Conservation (phyloP, 768 basidiomycete genomes). For the Russula sp. region DNA sequence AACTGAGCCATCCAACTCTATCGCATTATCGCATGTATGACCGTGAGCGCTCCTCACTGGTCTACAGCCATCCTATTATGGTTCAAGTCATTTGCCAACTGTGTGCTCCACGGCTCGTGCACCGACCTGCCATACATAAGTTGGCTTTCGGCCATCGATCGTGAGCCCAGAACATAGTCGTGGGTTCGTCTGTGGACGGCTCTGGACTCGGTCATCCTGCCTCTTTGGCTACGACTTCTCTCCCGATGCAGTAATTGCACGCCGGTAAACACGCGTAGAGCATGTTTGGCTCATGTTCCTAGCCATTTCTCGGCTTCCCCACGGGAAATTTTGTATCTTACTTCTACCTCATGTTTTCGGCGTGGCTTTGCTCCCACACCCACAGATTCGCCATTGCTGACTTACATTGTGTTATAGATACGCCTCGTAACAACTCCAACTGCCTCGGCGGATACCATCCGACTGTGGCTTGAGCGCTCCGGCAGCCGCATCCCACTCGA, state of each 20-base stretch:
- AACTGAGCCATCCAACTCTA: constrained; percentile 13
- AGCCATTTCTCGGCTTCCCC: constrained; percentile 12
- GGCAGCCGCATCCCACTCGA: constrained; percentile 68
- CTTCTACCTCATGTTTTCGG: constrained; percentile 28
- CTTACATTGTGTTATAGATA: constrained; percentile 46
- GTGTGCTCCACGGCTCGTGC: constrained; percentile 18
- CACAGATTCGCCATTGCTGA: constrained; percentile 29
- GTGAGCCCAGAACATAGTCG: constrained; percentile 17
- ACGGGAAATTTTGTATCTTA: constrained; percentile 17
- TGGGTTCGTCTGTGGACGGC: constrained; percentile 5
- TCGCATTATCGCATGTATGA: constrained; percentile 24
- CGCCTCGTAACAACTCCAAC: constrained; percentile 68
- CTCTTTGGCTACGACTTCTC: constrained; percentile 20
- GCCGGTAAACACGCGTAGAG: constrained; percentile 9
- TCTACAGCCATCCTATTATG: constrained; percentile 8
- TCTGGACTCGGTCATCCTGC: constrained; percentile 13
- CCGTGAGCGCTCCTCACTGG: constrained; percentile 4
- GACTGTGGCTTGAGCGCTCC: constrained; percentile 80
- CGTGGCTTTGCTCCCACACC: constrained; percentile 22
- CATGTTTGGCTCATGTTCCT: constrained; percentile 25
- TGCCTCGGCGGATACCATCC: constrained; percentile 72
- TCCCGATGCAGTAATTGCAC: constrained; percentile 26
- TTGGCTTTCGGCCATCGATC: constrained; percentile 13
- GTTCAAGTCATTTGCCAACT: constrained; percentile 13
- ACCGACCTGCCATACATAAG: constrained; percentile 16